These are phyloP conservation scores for Polytrichum commune DNA, from an alignment of 225 moss, liverwort and hornwort species.

Conservation along the genomic window DNA sequence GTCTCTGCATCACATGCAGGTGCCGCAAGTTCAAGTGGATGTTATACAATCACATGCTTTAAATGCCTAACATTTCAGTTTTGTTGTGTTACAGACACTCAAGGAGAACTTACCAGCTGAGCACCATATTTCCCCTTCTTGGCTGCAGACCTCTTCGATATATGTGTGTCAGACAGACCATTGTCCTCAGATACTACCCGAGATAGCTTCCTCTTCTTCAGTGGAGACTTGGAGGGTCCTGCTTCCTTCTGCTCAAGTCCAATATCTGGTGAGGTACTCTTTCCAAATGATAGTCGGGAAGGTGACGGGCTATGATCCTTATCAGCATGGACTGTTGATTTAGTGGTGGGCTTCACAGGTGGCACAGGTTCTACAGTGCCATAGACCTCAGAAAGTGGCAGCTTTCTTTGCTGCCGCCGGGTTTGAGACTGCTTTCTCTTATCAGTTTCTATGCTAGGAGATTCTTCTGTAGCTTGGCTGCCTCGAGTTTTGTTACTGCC, in stretches of 20 bases:
- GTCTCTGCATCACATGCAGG: too few relatives aligned
- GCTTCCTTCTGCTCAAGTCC: constrained; percentile 35
- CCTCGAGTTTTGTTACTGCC: constrained; percentile 11
- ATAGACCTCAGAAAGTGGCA: constrained; percentile 65
- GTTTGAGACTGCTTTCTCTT: constrained; percentile 48
- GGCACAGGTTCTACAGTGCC: constrained; percentile 35
- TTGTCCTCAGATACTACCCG: constrained; percentile 51
- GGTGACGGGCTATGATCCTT: constrained; percentile 41
- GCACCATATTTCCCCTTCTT: constrained; percentile 33
- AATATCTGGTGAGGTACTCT: constrained; percentile 26
- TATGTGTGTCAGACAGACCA: constrained; percentile 25
- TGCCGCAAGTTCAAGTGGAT: too few relatives aligned
- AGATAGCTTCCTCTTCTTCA: constrained; percentile 58
- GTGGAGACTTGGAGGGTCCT: constrained; percentile 29
- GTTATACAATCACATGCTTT: too few relatives aligned
- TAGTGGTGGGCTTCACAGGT: constrained; percentile 20
- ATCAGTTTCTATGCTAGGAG: constrained; percentile 33
- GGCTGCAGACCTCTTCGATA: constrained; percentile 26
- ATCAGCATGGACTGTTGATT: constrained; percentile 15
- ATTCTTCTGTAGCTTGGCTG: constrained; percentile 23
- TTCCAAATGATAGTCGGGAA: constrained; percentile 34
- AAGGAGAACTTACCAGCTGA: constrained; percentile 29
- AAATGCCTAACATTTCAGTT: too few relatives aligned
- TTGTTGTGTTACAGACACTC: too few relatives aligned
- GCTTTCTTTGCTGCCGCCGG: constrained; percentile 65